Evolutionary conservation across 805 yeast species (phyloP).

Genomic region (Hanseniaspora nectarophila): DNA sequence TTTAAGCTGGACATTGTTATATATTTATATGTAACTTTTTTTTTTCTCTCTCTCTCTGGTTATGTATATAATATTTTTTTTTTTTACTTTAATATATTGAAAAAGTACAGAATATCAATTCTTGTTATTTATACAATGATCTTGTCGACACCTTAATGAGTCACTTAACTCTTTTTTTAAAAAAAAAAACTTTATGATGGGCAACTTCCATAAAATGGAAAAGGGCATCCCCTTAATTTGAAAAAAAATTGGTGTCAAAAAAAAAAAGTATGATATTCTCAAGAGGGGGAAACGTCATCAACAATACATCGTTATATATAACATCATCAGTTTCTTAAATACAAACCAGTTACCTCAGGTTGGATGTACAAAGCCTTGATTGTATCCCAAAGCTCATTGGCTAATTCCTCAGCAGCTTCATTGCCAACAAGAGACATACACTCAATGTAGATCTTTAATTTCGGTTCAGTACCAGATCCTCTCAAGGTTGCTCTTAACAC

Average conservation of each 20-base stretch:
- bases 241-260: too few species aligned
- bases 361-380: slow-evolving; percentile 55
- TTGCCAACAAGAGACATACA: slow-evolving; percentile 32
- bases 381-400: slow-evolving; percentile 54
- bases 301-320: too few species aligned
- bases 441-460: slow-evolving; percentile 82
- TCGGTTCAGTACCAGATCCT: slow-evolving; percentile 96
- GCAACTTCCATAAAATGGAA: too few species aligned
- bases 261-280: too few species aligned
- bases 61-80: too few species aligned
- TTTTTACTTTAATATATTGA: too few species aligned
- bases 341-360: slow-evolving; percentile 41
- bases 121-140: too few species aligned
- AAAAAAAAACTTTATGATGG: background rate
- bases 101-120: too few species aligned
- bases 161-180: background rate
- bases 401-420: slow-evolving; percentile 38
- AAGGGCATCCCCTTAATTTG: too few species aligned
- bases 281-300: too few species aligned
- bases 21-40: too few species aligned
- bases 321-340: slow-evolving; percentile 13
- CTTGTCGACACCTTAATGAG: background rate
- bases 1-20: background rate
- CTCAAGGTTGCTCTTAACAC: slow-evolving; percentile 54
- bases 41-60: too few species aligned